Percentiles rank a stretch among this genome's conserved stretches.
Conservation (phyloP, 2,329 filamentous ascomycete species). For the Trichophyton verrucosum region DNA sequence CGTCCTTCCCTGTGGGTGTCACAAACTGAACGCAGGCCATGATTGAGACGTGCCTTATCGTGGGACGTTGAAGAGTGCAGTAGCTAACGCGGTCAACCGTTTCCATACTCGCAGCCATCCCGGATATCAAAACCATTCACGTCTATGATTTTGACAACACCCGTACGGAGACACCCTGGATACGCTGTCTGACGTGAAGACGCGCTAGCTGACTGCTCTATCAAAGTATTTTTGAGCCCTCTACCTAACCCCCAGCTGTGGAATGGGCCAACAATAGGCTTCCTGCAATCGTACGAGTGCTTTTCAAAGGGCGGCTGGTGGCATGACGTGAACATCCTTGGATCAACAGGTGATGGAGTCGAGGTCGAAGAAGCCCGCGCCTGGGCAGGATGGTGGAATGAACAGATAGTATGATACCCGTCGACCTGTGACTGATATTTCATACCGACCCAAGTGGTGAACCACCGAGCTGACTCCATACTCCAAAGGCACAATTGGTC, state of each 20-base stretch:
- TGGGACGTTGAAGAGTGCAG: background rate
- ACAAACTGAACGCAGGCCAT: background rate
- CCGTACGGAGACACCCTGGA: slow-evolving; percentile 40
- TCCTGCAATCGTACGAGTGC: slow-evolving; percentile 60
- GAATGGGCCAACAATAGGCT: slow-evolving; percentile 64
- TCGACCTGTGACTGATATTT: background rate
- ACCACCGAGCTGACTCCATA: background rate
- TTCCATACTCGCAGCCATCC: slow-evolving; percentile 36
- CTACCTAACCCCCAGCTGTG: slow-evolving; percentile 81
- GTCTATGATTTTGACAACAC: slow-evolving; percentile 99
- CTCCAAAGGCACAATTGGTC: slow-evolving; percentile 51
- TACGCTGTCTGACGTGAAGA: slow-evolving; percentile 2
- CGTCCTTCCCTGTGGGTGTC: slow-evolving; percentile 50
- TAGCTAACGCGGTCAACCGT: slow-evolving; percentile 4
- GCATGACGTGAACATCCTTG: slow-evolving; percentile 80
- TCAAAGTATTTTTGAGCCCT: slow-evolving; percentile 73
- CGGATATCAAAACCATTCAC: slow-evolving; percentile 66
- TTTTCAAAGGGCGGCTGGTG: slow-evolving; percentile 89
- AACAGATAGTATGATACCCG: slow-evolving; percentile 54
- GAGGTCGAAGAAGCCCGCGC: slow-evolving; percentile 69
- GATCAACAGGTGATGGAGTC: slow-evolving; percentile 69
- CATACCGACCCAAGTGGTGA: background rate
- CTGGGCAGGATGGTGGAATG: slow-evolving; percentile 96
- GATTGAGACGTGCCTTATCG: background rate
- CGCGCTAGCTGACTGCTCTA: background rate